A percentile compares a stretch with the other conserved stretches of the same genome.
Evolutionary conservation across 2,329 filamentous ascomycete genomes (phyloP).

Genomic region (Talaromyces sp.): DNA sequence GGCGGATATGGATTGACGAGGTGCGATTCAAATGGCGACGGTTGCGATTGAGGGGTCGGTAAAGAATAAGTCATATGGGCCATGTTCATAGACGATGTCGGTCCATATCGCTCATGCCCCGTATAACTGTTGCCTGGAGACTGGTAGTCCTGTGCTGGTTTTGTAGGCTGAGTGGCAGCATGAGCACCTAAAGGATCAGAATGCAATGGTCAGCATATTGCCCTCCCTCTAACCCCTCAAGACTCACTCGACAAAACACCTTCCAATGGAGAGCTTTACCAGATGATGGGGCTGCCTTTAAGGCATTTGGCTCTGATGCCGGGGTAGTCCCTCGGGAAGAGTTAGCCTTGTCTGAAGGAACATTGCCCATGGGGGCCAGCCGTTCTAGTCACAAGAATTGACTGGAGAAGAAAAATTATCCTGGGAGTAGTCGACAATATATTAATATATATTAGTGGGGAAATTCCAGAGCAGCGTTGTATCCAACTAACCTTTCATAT

Average conservation of each 20-base stretch:
- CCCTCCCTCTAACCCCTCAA: too few species aligned
- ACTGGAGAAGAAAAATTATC: background rate
- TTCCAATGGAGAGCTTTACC: slow-evolving; percentile 11
- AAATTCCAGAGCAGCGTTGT: background rate
- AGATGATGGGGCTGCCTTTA: slow-evolving; percentile 6
- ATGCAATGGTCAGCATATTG: background rate
- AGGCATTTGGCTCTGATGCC: slow-evolving; percentile 12
- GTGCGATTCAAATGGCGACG: slow-evolving; percentile 29
- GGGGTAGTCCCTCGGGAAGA: slow-evolving; percentile 15
- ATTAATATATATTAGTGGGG: background rate
- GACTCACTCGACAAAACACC: background rate
- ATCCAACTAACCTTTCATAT: slow-evolving; percentile 6
- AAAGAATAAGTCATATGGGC: slow-evolving; percentile 33
- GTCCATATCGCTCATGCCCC: slow-evolving; percentile 23
- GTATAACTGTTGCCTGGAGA: slow-evolving; percentile 22
- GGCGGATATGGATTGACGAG: slow-evolving; percentile 32
- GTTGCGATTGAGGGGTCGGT: slow-evolving; percentile 29
- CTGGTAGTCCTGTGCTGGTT: slow-evolving; percentile 23
- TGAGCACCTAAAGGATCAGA: slow-evolving; percentile 8
- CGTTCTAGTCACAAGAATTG: background rate
- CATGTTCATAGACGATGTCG: slow-evolving; percentile 31
- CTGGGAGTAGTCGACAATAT: background rate
- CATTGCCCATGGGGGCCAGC: slow-evolving; percentile 33
- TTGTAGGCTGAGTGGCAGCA: slow-evolving; percentile 9
- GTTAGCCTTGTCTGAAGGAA: slow-evolving; percentile 24